Conservation (phyloP, 768 basidiomycete genomes). For the Tylopilus vinaceipallidus region DNA sequence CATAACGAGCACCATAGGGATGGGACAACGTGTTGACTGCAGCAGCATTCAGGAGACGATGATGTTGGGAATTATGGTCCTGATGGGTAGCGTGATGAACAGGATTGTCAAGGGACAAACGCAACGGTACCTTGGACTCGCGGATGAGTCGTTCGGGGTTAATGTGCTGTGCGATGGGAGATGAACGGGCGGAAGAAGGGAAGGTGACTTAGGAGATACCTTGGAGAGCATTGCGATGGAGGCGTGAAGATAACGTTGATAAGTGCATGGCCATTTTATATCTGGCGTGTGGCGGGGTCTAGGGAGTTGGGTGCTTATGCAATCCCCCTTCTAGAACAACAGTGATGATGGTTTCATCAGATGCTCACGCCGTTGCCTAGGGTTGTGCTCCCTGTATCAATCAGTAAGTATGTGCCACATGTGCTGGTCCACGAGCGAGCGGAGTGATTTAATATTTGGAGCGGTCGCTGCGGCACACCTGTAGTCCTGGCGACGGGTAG, state of each 20-base stretch:
- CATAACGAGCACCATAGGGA: slow-evolving; percentile 63
- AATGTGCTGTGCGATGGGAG: slow-evolving; percentile 46
- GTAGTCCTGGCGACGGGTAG: no score
- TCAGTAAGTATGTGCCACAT: no score
- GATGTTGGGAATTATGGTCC: slow-evolving; percentile 51
- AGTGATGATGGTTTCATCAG: no score
- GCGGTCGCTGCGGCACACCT: no score
- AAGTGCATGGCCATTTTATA: not conserved
- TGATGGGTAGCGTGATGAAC: slow-evolving; percentile 19
- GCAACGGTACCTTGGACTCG: slow-evolving; percentile 44
- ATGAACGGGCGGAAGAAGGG: not conserved
- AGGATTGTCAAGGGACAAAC: slow-evolving; percentile 1
- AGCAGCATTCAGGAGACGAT: slow-evolving; percentile 36
- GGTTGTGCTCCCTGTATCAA: no score
- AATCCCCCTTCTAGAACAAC: no score
- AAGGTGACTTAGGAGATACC: slow-evolving; percentile 36
- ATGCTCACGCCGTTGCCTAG: no score
- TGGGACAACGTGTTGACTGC: slow-evolving; percentile 36
- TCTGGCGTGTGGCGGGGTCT: no score
- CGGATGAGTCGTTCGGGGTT: slow-evolving; percentile 65
- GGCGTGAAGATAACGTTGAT: slow-evolving; percentile 30
- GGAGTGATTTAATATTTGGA: no score
- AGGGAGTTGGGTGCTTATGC: no score
- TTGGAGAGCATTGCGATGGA: no score
- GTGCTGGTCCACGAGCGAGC: no score